Base-by-base conservation (phyloP, 2,329 filamentous ascomycete species). In the Alternaria panax region DNA sequence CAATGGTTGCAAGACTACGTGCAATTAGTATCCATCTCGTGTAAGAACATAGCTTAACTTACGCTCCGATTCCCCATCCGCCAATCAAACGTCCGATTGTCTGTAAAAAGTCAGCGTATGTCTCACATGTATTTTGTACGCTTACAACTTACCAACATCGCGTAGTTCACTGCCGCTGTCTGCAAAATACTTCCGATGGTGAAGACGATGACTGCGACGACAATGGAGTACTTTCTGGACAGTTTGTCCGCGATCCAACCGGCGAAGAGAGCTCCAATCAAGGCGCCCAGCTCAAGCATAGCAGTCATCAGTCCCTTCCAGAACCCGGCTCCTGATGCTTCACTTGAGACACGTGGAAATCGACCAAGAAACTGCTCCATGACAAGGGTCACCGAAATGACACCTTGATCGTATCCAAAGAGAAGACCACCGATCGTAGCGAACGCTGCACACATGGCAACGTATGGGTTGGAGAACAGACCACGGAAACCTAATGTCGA, bases 241-340 rank as follows among this genome's bases (percentile, higher is more conserved):
- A 85, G 79, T 63, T 79, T 82, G 60, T 86, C 84, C 1, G 84
- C 83, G 34, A 85, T 78, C 75, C 80, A 85, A 2, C 75, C 75
- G 14, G 74, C 70, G 40, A 74, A 73, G n/a, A 78, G 59, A 5
- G 75, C 72, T 53, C 76, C 75, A 24, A 78, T 66, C 51, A 85
- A 71, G 8, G 83, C 84, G n/a, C 84, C 83, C 20, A 85, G 65
- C 60, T 85, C 82, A 50, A 86, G 81, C 83, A 85, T 85, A 4
- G 84, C 84, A 8, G 84, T 86, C 75, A 85, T 72, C 6, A 81
- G 63, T 16, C 80, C 80, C 59, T 80, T 80, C 73, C 75, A 79
- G 64, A 81, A 81, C 5, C 81, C 80, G 3, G 79, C 77, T 2
- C 81, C 81, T 7, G 78, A 68, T 9, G 79, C 76, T 7, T 71